Conservation (phyloP, 176 grass and related monocot species). For the Aechmea fasciata region DNA sequence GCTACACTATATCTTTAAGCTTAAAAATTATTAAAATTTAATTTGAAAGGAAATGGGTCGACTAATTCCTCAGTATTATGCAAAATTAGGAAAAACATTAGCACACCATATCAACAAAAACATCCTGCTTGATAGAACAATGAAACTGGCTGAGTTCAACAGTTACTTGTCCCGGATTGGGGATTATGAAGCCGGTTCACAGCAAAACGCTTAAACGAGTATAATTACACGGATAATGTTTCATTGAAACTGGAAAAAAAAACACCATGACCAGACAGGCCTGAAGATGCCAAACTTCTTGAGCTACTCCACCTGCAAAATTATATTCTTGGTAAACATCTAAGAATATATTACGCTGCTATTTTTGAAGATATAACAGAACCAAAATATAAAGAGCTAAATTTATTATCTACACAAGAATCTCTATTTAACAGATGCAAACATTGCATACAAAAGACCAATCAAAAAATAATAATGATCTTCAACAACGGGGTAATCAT, state of each 20-base stretch:
- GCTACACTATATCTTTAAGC: too few relatives aligned
- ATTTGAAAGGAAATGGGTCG: too few relatives aligned
- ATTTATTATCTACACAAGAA: not conserved
- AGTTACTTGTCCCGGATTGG: constrained; percentile 16
- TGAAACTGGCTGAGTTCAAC: constrained; percentile 7
- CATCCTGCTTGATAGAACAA: not conserved
- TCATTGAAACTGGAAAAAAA: constrained; percentile 28
- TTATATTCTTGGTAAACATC: not conserved
- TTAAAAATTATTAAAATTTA: too few relatives aligned
- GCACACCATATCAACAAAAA: not conserved
- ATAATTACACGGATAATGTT: not conserved
- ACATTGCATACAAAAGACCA: not conserved
- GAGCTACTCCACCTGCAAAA: constrained; percentile 35
- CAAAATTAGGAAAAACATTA: not conserved
- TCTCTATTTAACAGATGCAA: not conserved
- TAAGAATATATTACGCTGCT: not conserved
- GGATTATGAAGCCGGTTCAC: constrained; percentile 38
- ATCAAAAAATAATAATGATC: not conserved
- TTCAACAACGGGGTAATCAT: not conserved
- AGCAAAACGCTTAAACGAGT: constrained; percentile 35
- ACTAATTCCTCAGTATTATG: not conserved
- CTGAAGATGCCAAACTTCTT: constrained; percentile 25
- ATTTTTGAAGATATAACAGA: not conserved
- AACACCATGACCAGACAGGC: constrained; percentile 13
- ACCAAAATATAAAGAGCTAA: not conserved